Percentiles rank a stretch among this genome's conserved stretches.
Evolutionary conservation across 83 land plant genomes (phyloP).

Genomic region (Larix sibirica): DNA sequence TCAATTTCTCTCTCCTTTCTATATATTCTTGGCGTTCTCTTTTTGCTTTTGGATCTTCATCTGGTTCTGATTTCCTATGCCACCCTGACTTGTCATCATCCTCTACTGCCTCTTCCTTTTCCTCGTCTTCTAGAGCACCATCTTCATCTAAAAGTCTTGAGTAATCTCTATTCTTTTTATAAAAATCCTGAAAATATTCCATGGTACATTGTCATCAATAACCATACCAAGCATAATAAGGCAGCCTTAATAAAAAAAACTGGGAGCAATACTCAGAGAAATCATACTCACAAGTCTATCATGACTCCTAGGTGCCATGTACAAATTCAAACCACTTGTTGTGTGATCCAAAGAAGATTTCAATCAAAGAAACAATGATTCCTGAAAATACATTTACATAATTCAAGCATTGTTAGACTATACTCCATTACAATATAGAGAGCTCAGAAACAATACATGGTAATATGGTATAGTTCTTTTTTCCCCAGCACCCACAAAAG

Average conservation of each 20-base stretch:
- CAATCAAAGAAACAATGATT: too few relatives aligned
- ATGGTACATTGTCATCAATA: neutral
- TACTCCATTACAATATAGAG: too few relatives aligned
- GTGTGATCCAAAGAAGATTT: too few relatives aligned
- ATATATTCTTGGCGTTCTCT: slow-evolving; percentile 7
- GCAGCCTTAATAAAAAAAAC: neutral
- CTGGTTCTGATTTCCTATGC: slow-evolving; percentile 5
- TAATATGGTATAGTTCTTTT: too few relatives aligned
- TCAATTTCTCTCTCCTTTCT: slow-evolving; percentile 16
- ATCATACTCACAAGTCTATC: slow-evolving; percentile 13
- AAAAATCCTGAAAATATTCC: slow-evolving; percentile 15
- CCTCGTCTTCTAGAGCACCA: neutral
- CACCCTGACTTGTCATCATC: neutral
- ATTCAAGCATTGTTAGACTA: too few relatives aligned
- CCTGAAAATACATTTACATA: too few relatives aligned
- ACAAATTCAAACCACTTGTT: neutral
- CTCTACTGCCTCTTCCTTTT: neutral
- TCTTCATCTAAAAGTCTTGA: neutral
- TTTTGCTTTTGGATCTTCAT: slow-evolving; percentile 10
- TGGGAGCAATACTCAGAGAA: slow-evolving; percentile 1
- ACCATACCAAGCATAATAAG: too few relatives aligned
- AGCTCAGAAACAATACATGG: too few relatives aligned
- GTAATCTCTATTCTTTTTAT: slow-evolving; percentile 16
- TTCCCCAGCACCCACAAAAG: too few relatives aligned
- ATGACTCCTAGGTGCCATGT: slow-evolving; percentile 14